Evolutionary conservation across 805 yeast genomes (phyloP).

Genomic region (Myxozyma geophila): DNA sequence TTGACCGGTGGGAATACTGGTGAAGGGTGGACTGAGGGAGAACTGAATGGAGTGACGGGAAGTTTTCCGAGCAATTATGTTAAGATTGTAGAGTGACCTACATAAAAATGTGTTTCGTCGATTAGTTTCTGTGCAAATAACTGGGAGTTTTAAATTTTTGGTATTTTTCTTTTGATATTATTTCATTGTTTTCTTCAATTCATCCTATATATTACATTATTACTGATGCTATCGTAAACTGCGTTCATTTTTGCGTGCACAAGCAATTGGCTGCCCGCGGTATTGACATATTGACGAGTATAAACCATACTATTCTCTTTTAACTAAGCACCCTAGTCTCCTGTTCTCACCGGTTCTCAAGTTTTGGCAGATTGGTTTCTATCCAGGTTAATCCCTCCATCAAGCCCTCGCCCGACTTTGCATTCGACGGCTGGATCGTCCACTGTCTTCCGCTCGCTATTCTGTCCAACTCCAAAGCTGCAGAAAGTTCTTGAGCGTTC

Average conservation of each 20-base stretch:
- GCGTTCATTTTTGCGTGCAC: too few relatives aligned
- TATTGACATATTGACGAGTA: too few relatives aligned
- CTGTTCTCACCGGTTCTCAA: not conserved
- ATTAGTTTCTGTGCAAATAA: not conserved
- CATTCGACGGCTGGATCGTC: slow-evolving; percentile 99
- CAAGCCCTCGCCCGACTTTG: slow-evolving; percentile 98
- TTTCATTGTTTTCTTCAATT: not conserved
- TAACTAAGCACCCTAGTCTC: not conserved
- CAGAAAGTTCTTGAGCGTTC: slow-evolving; percentile 98
- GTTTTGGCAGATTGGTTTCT: slow-evolving; percentile 74
- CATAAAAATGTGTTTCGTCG: not conserved
- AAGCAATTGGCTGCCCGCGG: too few relatives aligned
- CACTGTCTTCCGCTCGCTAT: slow-evolving; percentile 96
- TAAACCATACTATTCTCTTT: too few relatives aligned
- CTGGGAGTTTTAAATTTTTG: slow-evolving; percentile 2
- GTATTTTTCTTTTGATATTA: not conserved
- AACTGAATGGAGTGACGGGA: slow-evolving; percentile 38
- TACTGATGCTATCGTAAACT: too few relatives aligned
- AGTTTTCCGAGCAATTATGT: slow-evolving; percentile 41
- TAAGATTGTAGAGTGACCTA: slow-evolving; percentile 15
- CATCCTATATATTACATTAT: not conserved
- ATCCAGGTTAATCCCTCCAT: slow-evolving; percentile 98
- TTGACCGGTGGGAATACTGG: slow-evolving; percentile 71
- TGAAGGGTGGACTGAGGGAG: slow-evolving; percentile 93
- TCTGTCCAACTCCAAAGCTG: slow-evolving; percentile 93